Conservation (phyloP, 1,284 basidiomycete genomes). For the Pulchroboletus neoregius region DNA sequence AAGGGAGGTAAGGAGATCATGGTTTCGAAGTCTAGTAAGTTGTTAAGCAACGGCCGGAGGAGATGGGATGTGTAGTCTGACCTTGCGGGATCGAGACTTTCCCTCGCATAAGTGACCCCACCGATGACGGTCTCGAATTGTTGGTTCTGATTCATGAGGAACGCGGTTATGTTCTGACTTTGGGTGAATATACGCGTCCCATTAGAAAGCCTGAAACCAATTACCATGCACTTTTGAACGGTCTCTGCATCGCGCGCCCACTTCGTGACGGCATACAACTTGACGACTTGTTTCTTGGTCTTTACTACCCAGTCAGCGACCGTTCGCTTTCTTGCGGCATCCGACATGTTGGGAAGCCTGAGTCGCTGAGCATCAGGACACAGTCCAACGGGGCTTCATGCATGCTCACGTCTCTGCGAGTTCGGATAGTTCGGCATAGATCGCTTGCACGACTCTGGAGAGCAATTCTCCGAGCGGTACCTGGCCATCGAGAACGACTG, state of each 20-base stretch:
- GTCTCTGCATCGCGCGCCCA: constrained; percentile 80
- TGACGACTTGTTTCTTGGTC: constrained; percentile 85
- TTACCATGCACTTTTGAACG: constrained; percentile 81
- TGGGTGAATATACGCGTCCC: constrained; percentile 5
- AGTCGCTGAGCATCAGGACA: constrained; percentile 6
- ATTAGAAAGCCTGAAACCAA: constrained; percentile 10
- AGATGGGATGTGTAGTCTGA: constrained; percentile 25
- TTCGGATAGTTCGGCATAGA: constrained; percentile 81
- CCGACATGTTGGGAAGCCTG: constrained; percentile 81
- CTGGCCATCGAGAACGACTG: constrained; percentile 71
- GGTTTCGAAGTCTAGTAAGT: constrained; percentile 72
- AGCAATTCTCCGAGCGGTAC: constrained; percentile 72
- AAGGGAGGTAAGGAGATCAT: constrained; percentile 85
- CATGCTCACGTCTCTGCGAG: constrained; percentile 77
- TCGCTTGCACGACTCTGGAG: constrained; percentile 71
- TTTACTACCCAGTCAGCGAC: constrained; percentile 86
- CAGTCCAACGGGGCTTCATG: not conserved
- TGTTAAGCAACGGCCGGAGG: constrained; percentile 1
- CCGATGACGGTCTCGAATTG: constrained; percentile 74
- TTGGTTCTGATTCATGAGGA: constrained; percentile 77
- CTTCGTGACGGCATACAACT: constrained; percentile 79
- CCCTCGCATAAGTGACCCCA: constrained; percentile 61
- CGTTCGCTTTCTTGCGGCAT: constrained; percentile 74
- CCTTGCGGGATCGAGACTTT: constrained; percentile 67
- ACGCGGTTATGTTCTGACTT: constrained; percentile 73